Evolutionary conservation across 345 rosid genomes (phyloP).

Genomic region (Erodium maritimum): DNA sequence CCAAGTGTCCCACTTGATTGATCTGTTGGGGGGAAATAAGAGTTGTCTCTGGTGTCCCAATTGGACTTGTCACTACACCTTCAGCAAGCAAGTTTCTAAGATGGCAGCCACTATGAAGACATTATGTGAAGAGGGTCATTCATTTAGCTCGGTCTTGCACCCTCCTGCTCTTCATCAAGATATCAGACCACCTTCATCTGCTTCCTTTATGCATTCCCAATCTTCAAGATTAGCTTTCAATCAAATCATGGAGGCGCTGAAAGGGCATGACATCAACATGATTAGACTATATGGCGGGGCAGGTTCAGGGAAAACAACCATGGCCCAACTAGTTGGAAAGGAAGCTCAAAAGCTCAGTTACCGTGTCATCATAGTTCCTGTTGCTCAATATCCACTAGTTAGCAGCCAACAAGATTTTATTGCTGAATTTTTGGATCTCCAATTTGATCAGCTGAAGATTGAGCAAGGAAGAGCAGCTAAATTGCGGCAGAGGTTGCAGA

Average conservation of each 20-base stretch:
- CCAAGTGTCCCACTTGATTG: background rate
- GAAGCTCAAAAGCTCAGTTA: background rate
- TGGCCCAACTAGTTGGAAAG: background rate
- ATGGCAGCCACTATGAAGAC: background rate
- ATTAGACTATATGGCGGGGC: background rate
- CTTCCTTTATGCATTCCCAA: background rate
- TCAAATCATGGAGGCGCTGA: background rate
- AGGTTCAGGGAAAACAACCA: background rate
- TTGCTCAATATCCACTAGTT: background rate
- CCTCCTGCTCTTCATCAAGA: background rate
- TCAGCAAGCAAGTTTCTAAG: background rate
- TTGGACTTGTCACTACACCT: background rate
- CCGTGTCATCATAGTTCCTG: background rate
- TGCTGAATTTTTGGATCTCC: background rate
- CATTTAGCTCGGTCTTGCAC: background rate
- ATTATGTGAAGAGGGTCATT: background rate
- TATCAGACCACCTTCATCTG: background rate
- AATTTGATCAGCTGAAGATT: background rate
- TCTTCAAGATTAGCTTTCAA: background rate
- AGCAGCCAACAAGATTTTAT: background rate
- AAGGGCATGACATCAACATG: background rate
- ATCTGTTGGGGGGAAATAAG: background rate
- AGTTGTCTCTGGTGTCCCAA: background rate
- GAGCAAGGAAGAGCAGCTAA: background rate
- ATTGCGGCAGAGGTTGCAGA: background rate